Evolutionary conservation across 257 asterid species (phyloP), one percentile per base, ranked within the genome.

Genomic region (Salvia splendens): DNA sequence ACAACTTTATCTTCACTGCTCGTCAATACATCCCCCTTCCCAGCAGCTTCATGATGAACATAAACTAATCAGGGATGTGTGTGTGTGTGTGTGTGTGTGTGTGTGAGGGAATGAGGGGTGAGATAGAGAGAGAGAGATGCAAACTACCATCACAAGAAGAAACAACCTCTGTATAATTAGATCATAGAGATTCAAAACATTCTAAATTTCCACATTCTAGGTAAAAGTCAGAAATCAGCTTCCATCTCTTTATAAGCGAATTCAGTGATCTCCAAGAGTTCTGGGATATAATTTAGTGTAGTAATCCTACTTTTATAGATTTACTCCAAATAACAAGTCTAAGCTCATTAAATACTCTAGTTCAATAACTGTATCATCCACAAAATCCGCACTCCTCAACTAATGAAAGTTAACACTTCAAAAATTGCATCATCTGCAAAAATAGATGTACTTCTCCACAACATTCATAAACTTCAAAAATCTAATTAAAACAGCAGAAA

Each of bases 1-100:
- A 76, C 47, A 59, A 74, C 83, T 66, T 78, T 75, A 61, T 89
- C 88, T 45, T 73, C 68, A 64, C 70, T 64, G 71, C 79, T 75
- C 36, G 77, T 58, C 62, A 61, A 62, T 47, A 48, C 66, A 35
- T 76, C 86, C 56, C 83, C 89, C 79, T 83, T 75, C 68, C 86
- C 87, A 70, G 77, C 78, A 81, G 68, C 82, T 72, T 64, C 73
- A 83, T 66, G 48, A 62, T 63, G 46, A 71, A 40, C 15, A 46
- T 14, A 61, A 41, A 48, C 48, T 15, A 58, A 53, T 53, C 12
- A 58, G 43, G 24, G 6, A 43, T 24, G 30, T 24, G 30, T 24
- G 30, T 24, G 24, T 20, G 24, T 20, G 24, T 0, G 24, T n/a
- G n/a, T 24, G 30, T 24, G 30, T 24, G 30, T 24, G 24, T 20